Percentiles rank a stretch among this genome's conserved stretches.
These are phyloP conservation scores for Lichina pygmaea DNA, from an alignment of 495 filamentous ascomycete genomes.

Conservation along the genomic window DNA sequence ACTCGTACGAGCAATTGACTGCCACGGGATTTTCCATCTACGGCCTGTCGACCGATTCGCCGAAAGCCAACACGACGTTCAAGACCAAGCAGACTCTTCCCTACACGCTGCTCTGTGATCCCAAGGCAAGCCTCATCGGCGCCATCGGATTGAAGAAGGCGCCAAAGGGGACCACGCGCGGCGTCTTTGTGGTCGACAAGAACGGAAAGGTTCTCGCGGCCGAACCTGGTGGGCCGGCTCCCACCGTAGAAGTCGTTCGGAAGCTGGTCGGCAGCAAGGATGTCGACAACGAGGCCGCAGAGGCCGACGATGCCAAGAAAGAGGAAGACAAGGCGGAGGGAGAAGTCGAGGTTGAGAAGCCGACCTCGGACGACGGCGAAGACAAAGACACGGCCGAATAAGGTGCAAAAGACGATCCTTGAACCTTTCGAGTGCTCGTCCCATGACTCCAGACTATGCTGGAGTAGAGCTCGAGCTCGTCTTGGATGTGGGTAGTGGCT, in stretches of 20 bases:
- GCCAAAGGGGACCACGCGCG: constrained; percentile 50
- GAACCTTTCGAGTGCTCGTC: no score
- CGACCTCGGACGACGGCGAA: neutral
- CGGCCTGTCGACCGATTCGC: constrained; percentile 63
- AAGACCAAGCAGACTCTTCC: constrained; percentile 68
- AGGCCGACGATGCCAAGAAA: constrained; percentile 6
- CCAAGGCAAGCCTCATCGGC: constrained; percentile 35
- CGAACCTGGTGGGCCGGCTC: constrained; percentile 29
- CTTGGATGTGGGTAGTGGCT: no score
- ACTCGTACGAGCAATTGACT: constrained; percentile 49
- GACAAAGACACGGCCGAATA: constrained; percentile 2
- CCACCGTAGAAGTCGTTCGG: constrained; percentile 28
- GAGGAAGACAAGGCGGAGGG: constrained; percentile 1
- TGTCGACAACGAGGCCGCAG: constrained; percentile 1
- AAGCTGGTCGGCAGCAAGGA: constrained; percentile 14
- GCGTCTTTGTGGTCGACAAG: constrained; percentile 74
- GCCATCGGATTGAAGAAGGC: constrained; percentile 55
- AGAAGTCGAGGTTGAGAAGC: neutral
- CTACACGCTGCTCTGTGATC: constrained; percentile 73
- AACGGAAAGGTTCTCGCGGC: constrained; percentile 33
- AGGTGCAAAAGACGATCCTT: neutral
- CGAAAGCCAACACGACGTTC: constrained; percentile 79
- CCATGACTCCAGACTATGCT: no score
- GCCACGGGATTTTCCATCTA: constrained; percentile 63
- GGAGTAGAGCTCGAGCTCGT: no score